Evolutionary conservation across 2,329 filamentous ascomycete genomes (phyloP), one percentile per base, ranked within the genome.

Genomic region (Sporothrix dimorphospora): DNA sequence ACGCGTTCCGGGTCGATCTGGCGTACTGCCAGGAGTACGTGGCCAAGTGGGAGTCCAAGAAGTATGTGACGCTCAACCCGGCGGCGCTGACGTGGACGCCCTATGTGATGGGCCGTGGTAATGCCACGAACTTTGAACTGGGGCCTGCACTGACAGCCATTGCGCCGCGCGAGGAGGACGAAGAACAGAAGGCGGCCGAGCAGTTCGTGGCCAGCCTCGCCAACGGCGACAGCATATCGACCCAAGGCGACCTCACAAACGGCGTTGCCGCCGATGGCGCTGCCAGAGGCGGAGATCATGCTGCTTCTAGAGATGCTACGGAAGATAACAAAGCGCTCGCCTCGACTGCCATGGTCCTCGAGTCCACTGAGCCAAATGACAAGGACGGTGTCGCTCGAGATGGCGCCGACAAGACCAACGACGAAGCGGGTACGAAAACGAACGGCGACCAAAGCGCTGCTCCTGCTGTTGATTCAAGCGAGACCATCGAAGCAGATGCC

Each of bases 31-130:
- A 89, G 72, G 90, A 95, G 75, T 97, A 97, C 77, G 92, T 98
- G 73, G 88, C 89, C 42, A 96, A 95, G 75, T 97, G 95, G 89
- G 93, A 97, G 78, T 87, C 88, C 66, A 98, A 98, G 79, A 90
- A 91, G 11, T 97, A 97, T 76, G 92, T 97, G 27, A 92, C 90
- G 77, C 88, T 99, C 47, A 92, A 96, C 75, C 89, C 92, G 0
- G 89, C 91, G 59, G 90, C 90, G 21, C 86, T 99, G 34, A 91
- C 94, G 12, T 99, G 96, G 96, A 98, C 94, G 16, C 96, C 96
- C 0, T 99, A 97, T 79, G 90, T 98, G 55, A 98, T 98, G 94
- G 95, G 96, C 34, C 90, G 94, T 74, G 91, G 89, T 80, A 94
- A 92, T 76, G 89, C 92, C 47, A 91, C 91, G 4, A 92, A 93